A percentile compares a stretch with the other conserved stretches of the same genome.
phyloP scores from a whole-genome alignment of 768 basidiomycete genomes.

The Russula sp. region DNA sequence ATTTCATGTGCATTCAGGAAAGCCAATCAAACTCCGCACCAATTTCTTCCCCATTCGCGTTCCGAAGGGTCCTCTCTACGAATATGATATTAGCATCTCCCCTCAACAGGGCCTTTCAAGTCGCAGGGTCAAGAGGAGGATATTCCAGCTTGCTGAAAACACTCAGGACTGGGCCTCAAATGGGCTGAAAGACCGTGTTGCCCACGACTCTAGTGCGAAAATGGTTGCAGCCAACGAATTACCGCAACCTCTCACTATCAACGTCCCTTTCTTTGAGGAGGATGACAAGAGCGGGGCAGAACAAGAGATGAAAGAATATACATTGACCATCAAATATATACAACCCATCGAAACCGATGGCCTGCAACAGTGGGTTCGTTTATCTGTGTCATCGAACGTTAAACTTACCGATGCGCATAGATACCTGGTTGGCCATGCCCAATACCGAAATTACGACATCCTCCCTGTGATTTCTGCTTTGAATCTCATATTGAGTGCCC shows the following conservation, averaged over 20 bases:
- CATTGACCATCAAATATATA: constrained; percentile 43
- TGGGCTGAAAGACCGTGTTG: constrained; percentile 42
- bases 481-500: constrained; percentile 48
- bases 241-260: constrained; percentile 44
- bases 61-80: constrained; percentile 47
- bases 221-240: constrained; percentile 44
- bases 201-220: constrained; percentile 49
- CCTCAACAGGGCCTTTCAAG: constrained; percentile 38
- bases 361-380: constrained; percentile 39
- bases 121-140: constrained; percentile 45
- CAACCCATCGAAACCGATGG: constrained; percentile 46
- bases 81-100: constrained; percentile 47
- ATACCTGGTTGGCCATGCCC: constrained; percentile 45
- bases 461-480: constrained; percentile 49
- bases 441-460: constrained; percentile 45
- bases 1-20: constrained; percentile 34
- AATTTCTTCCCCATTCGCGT: constrained; percentile 53
- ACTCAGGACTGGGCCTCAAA: constrained; percentile 43
- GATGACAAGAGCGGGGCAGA: constrained; percentile 40
- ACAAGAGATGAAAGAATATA: constrained; percentile 43
- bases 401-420: constrained; percentile 35
- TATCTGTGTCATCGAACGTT: background rate
- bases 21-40: constrained; percentile 46
- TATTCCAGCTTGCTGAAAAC: constrained; percentile 49
- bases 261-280: constrained; percentile 46